A percentile compares a stretch with the other conserved stretches of the same genome.
Evolutionary conservation across 148 eudicot species (phyloP).

Genomic region (Rhododendron simsii): DNA sequence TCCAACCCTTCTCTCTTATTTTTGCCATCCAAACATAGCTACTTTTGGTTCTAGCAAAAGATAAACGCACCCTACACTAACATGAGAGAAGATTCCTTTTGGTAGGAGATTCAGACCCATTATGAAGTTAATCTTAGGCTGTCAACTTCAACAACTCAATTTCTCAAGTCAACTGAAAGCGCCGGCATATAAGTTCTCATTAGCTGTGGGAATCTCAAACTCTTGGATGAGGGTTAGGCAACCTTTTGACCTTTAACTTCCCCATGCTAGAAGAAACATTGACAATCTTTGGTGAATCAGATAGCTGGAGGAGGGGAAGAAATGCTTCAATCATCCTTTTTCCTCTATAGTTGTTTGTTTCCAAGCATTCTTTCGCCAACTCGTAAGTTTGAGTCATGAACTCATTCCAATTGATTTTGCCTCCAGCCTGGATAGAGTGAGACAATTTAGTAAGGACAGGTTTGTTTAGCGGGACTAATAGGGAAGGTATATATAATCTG

Average conservation of each 20-base stretch:
- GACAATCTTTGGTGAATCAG: constrained; percentile 49
- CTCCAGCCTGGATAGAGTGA: constrained; percentile 1
- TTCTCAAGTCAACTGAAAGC: not conserved
- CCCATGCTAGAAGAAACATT: constrained; percentile 42
- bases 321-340: constrained; percentile 37
- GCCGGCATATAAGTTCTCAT: not conserved
- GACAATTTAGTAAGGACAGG: not conserved
- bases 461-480: not conserved
- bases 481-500: constrained; percentile 10
- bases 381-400: constrained; percentile 20
- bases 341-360: constrained; percentile 47
- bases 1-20: not conserved
- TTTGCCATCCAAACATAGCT: not conserved
- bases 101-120: not conserved
- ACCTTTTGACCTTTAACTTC: constrained; percentile 27
- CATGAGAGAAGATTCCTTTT: not conserved
- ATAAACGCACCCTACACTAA: not conserved
- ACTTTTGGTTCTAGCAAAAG: not conserved
- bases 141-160: not conserved
- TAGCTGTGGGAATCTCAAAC: not conserved
- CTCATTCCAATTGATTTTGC: not conserved
- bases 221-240: not conserved
- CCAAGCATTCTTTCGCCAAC: constrained; percentile 30
- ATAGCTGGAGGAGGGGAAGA: constrained; percentile 42
- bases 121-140: not conserved